Base-by-base conservation (phyloP, 352 stramenopile species). In the Globisporangium okanoganense region DNA sequence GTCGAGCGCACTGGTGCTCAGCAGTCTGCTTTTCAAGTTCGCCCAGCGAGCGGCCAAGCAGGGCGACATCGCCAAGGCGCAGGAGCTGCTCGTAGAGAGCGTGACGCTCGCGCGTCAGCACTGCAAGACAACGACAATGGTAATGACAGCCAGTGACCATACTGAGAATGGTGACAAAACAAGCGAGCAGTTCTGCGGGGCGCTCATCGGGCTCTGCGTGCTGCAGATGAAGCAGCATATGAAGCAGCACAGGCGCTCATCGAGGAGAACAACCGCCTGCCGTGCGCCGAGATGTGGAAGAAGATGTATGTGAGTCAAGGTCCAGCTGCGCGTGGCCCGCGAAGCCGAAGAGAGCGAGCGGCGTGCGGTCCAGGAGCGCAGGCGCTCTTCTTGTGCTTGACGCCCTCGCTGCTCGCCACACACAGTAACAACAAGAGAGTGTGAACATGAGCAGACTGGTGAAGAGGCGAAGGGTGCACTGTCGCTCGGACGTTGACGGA, bases 201-300 rank as follows among this genome's bases (percentile, higher is more conserved):
- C 75, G 27, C 71, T 90, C 12, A 67, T 87, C 9, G 78, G 74
- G 7, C 65, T 85, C 27, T 90, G 78, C 24, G 74, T 90, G 36
- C 65, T 90, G 8, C 62, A 80, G 20, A 69, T 90, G n/a, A 78
- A 73, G 52, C 60, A 75, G 27, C 66, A 69, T 5, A n/a, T n/a
- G n/a, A n/a, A 72, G 79, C 44, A 53, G 80, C 80, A 2, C 44
- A 56, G 2, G 35, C 69, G 45, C 44, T 81, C 25, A 76, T 87
- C 61, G 41, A 67, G 25, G 71, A 82, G 44, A 78, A 87, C 16
- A 71, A 85, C 40, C 29, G 65, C 3, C 55, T 87, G 22, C 61
- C 70, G 5, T 58, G 68, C 33, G 64, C 66, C 27, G 48, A 65
- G 22, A 59, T 58, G 20, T 73, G 67, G 50, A 66, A 67, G 16